Conservation (phyloP, 352 stramenopile species). For the Globisporangium canariense region DNA sequence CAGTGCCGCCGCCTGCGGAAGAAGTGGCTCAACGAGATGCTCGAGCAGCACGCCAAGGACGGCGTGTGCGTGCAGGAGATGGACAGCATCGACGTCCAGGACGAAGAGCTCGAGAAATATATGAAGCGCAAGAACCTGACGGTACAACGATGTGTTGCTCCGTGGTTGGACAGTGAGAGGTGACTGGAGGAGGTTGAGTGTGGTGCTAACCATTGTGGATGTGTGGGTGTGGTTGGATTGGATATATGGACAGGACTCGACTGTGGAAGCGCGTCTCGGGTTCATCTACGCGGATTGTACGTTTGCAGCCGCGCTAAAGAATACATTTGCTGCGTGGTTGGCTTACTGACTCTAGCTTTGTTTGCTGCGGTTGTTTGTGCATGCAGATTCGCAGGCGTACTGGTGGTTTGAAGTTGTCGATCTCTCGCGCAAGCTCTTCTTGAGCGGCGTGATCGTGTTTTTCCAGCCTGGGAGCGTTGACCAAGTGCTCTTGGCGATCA, state of each 20-base stretch:
- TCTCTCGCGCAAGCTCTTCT: conserved; percentile 70
- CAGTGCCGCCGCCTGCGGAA: conserved; percentile 34
- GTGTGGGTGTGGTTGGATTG: not conserved
- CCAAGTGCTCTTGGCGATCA: conserved; percentile 60
- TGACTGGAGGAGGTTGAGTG: not conserved
- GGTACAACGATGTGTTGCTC: not conserved
- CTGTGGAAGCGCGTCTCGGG: conserved; percentile 54
- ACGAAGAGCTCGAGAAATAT: conserved; percentile 67
- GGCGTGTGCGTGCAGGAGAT: conserved; percentile 53
- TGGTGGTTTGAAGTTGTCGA: conserved; percentile 86
- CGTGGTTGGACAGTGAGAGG: no score
- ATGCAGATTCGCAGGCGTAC: conserved; percentile 50
- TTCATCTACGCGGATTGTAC: conserved; percentile 82
- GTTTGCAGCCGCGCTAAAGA: not conserved
- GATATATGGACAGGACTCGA: conserved; percentile 43
- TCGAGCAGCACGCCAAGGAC: conserved; percentile 38
- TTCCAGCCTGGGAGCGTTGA: conserved; percentile 67
- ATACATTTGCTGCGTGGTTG: not conserved
- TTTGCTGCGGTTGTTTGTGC: conserved; percentile 3
- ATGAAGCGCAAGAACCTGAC: conserved; percentile 75
- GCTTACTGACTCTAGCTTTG: not conserved
- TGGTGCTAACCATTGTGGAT: conserved; percentile 1
- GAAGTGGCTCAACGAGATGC: conserved; percentile 68
- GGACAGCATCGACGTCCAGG: conserved; percentile 50
- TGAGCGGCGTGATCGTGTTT: conserved; percentile 74